These are phyloP conservation scores for Alternaria ethzedia DNA, from an alignment of 2,329 filamentous ascomycete genomes.

Conservation along the genomic window DNA sequence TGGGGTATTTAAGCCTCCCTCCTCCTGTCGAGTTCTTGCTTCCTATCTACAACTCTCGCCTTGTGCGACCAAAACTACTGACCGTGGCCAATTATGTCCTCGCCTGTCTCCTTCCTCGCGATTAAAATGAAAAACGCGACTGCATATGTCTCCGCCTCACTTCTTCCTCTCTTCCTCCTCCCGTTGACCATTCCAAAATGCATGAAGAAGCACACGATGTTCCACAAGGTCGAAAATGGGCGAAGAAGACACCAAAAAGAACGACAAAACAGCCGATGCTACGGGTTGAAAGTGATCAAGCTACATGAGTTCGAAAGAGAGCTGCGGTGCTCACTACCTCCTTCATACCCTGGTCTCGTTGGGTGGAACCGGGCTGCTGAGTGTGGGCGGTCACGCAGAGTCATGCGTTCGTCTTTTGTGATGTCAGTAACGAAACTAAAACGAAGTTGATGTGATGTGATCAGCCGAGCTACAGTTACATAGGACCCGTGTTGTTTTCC, in stretches of 20 bases:
- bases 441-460: accelerated
- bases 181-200: neutral
- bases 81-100: too few species aligned
- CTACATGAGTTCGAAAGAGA: neutral
- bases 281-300: neutral
- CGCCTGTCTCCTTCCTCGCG: neutral
- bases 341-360: neutral
- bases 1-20: neutral
- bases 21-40: neutral
- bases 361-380: accelerated
- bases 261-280: neutral
- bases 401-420: neutral
- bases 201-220: neutral
- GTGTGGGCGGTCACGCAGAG: neutral
- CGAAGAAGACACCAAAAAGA: neutral
- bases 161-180: too few species aligned
- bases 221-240: neutral
- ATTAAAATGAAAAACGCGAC: neutral
- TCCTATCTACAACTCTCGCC: neutral
- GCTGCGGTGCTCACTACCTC: neutral
- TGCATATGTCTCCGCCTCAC: too few species aligned
- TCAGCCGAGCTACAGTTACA: neutral
- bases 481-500: neutral
- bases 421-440: neutral
- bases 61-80: neutral